Evolutionary conservation across 2,329 filamentous ascomycete species (phyloP).

Genomic region (Fusarium domesticum): DNA sequence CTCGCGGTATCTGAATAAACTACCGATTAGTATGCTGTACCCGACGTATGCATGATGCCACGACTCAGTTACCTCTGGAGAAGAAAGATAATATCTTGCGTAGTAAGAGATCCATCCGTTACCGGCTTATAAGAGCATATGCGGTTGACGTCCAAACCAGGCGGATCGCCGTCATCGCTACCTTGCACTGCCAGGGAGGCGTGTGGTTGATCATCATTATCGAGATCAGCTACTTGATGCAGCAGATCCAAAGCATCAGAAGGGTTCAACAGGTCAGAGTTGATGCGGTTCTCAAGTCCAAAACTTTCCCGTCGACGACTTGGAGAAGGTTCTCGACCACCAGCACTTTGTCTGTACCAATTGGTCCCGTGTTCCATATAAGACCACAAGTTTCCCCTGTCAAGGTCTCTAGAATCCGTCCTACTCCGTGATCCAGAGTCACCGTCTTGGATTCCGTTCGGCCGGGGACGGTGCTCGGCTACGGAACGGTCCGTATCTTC

Average conservation of each 20-base stretch:
- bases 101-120: conserved; percentile 29
- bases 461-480: background rate
- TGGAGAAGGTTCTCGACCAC: background rate
- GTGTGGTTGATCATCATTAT: conserved; percentile 22
- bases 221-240: conserved; percentile 41
- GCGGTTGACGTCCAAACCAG: background rate
- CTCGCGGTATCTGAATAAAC: conserved; percentile 52
- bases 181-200: background rate
- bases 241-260: conserved; percentile 42
- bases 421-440: background rate
- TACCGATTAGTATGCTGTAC: background rate
- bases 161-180: background rate
- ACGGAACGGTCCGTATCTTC: background rate
- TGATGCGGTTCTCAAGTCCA: background rate
- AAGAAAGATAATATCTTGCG: conserved; percentile 26
- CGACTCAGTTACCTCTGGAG: conserved; percentile 27
- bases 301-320: background rate
- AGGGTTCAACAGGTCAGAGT: conserved; percentile 38
- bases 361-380: background rate
- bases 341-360: background rate
- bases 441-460: background rate
- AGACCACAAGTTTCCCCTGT: background rate
- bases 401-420: background rate
- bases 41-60: background rate
- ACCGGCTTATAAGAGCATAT: conserved; percentile 33